Evolutionary conservation across 768 basidiomycete species (phyloP), one percentile per base, ranked within the genome.

Genomic region (Serendipita sp.): DNA sequence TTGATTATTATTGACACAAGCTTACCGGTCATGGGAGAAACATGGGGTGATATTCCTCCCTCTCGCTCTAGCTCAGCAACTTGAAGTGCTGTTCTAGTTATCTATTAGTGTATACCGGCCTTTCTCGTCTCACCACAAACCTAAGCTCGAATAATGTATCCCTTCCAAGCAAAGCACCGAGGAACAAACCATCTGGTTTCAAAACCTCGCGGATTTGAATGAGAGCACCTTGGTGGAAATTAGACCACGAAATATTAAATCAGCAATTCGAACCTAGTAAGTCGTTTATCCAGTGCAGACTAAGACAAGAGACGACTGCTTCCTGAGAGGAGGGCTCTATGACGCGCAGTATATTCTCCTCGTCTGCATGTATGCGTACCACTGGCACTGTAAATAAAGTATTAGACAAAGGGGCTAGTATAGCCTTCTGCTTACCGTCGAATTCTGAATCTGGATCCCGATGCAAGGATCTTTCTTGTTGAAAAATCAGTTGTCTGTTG

Each of bases 211-310:
- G 84, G 65, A 96, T 90, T 71, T 98, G 96, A 7, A 91, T 79
- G 10, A 99, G 78, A 0, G 85, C 78, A 4, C 92, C 93, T 94
- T 62, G 13, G 60, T 24, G 24, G 34, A n/a, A 3, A 62, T 44
- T 7, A 47, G 38, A 65, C 16, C 53, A 53, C 16, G 65, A 37
- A 16, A 35, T 44, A 7, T 16, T 10, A 24, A 35, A 24, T 41
- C 8, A 62, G 18, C 15, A 41, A 46, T 34, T 44, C 79, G 32
- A 37, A 90, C 94, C 92, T 67, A 93, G 95, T 3, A 99, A 81
- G 75, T 99, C 96, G 69, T 98, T 98, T 11, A 96, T 83, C 96
- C 96, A 99, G 68, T 99, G 96, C 47, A 98, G 78, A 69, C 86
- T 87, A 2, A 96, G 80, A 72, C 91, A 94, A 11, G 92, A 94